Base-by-base conservation (phyloP, 495 filamentous ascomycete genomes). In the Hyphodiscus hymeniophilus region DNA sequence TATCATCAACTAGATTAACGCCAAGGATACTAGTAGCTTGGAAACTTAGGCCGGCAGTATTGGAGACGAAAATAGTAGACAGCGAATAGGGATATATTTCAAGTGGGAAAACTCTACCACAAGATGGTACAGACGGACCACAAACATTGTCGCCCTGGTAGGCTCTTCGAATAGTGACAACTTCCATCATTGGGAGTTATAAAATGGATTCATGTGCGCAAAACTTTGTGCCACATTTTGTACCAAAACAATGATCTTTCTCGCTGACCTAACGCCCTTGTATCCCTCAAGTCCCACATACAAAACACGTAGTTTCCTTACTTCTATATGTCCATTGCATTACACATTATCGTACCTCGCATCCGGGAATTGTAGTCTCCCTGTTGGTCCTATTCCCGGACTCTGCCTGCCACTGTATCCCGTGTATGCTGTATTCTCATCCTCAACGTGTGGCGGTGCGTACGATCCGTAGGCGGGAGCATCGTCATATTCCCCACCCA, bases 291-390 rank as follows among this genome's bases (percentile, higher is more conserved):
- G 12, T 31, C 44, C 30, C 21, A 17, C 24, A 31, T 48, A 50
- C 41, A 44, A 51, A 32, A 52, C 38, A 49, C n/a, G 10, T 32
- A 42, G 22, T 20, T 47, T 16, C 28, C 16, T 10, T 28, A 20
- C 22, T 34, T 42, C 17, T 36, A 11, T 38, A 8, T 38, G 1
- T 17, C n/a, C 38, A 22, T 20, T 41, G 26, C 7, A 26, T 44
- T 42, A 53, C 10, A 57, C 46, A 48, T 54, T 48, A 33, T 55
- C 45, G 28, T 59, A 59, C 28, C 48, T 40, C 33, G 35, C 56
- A 17, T 32, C 17, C 11, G 56, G 56, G 43, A 59, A 59, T 12
- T 56, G 52, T 2, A 51, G 35, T 33, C 51, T 31, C 12, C 51
- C 55, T 15, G 42, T 38, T 23, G 50, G 35, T 10, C 44, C 34